Base-by-base conservation (phyloP, 129 eudicot species). In the Ambrosia artemisiifolia region DNA sequence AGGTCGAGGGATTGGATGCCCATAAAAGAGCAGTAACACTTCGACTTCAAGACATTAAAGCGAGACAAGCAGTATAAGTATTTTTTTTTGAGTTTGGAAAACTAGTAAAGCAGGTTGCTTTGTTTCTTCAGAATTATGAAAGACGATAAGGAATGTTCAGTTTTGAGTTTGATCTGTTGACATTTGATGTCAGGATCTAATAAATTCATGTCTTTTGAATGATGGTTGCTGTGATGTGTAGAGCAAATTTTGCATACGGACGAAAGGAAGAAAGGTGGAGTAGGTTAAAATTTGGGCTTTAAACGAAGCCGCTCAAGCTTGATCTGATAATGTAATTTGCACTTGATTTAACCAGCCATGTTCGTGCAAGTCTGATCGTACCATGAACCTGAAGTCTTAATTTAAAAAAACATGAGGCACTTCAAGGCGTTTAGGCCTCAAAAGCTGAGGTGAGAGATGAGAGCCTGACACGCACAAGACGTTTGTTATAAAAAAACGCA, bases 1-100 rank as follows among this genome's bases (percentile, higher is more conserved):
- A 86, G 65, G 92, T 91, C n/a, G 99, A 95, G 71, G 99, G 99
- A 5, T 79, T 91, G 53, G 97, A 91, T 35, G 97, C 97, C 67
- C 97, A 95, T 79, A 88, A 86, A 77, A 79, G 99, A 78, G 99
- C 99, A 14, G 99, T 95, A 19, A 95, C 96, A 35, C 89, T 95
- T 34, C 79, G 99, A 55, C 88, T 95, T 17, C 84, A 86, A 76
- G 97, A 95, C 80, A 88, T 95, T 16, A 87, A 89, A 81, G 96
- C 90, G 7, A 81, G 59, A 56, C 87, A 79, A 77, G 75, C 50
- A 28, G 73, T 35, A 12, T 78, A 67, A 78, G 35, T 11, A 2
- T 10, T 17, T 38, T 40, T n/a, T 51, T 6, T 44, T 55, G 3
- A 33, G n/a, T 18, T 57, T 50, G 65, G 60, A 40, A 7, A 75